These are phyloP conservation scores for Discostella stelligeroides DNA, from an alignment of 108 stramenopile genomes.

Conservation along the genomic window DNA sequence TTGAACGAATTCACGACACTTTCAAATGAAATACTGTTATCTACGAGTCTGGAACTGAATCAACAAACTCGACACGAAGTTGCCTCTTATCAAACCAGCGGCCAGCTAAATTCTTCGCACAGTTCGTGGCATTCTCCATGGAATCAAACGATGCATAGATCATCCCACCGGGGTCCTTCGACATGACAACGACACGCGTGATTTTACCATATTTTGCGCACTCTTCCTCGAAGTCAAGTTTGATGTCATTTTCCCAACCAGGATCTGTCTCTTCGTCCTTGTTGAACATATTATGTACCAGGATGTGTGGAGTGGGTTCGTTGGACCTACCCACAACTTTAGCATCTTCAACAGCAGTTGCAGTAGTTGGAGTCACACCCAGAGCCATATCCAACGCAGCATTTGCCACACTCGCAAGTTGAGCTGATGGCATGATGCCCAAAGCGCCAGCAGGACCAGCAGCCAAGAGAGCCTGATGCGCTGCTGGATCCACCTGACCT, in stretches of 20 bases:
- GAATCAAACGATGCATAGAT: slow-evolving; percentile 86
- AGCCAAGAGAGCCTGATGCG: slow-evolving; percentile 41
- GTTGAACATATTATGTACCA: slow-evolving; percentile 94
- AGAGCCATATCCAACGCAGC: slow-evolving; percentile 51
- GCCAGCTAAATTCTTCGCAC: slow-evolving; percentile 89
- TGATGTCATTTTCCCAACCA: slow-evolving; percentile 90
- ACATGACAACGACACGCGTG: slow-evolving; percentile 66
- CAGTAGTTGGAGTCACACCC: slow-evolving; percentile 18
- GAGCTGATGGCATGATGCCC: slow-evolving; percentile 37
- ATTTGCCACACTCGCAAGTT: slow-evolving; percentile 47
- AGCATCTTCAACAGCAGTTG: slow-evolving; percentile 32
- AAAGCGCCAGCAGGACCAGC: slow-evolving; percentile 49
- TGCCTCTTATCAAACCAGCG: slow-evolving; percentile 95
- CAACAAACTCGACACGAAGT: slow-evolving; percentile 84
- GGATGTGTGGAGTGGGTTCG: slow-evolving; percentile 58
- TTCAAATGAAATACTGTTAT: neutral
- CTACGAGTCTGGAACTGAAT: slow-evolving; percentile 33
- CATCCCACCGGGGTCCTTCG: slow-evolving; percentile 86
- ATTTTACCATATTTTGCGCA: slow-evolving; percentile 89
- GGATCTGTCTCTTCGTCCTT: slow-evolving; percentile 90
- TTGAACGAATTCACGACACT: too few relatives aligned
- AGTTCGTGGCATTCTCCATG: slow-evolving; percentile 64
- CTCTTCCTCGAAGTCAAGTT: slow-evolving; percentile 89
- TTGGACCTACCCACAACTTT: slow-evolving; percentile 42
- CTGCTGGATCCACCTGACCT: slow-evolving; percentile 32